phyloP scores from a whole-genome alignment of 1,284 basidiomycete genomes.

The Vanrija sp. region DNA sequence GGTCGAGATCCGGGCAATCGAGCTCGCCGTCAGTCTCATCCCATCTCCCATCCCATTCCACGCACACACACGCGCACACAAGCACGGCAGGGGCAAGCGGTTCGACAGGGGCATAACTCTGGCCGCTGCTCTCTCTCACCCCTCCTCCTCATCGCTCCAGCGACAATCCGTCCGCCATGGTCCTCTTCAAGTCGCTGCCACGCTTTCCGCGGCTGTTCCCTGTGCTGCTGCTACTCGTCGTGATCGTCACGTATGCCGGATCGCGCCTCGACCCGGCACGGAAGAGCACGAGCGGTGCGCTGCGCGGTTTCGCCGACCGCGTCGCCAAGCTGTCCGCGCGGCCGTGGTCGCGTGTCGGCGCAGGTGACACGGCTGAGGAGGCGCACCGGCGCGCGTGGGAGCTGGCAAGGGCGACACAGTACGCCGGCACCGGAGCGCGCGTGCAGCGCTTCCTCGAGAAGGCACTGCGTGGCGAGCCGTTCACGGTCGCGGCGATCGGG shows the following conservation, averaged over 20 bases:
- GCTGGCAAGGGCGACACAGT: slow-evolving; percentile 30
- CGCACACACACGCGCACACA: too few species aligned
- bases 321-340: background rate
- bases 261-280: background rate
- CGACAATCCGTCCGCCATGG: too few species aligned
- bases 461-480: slow-evolving; percentile 30
- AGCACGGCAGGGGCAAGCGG: too few species aligned
- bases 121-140: background rate
- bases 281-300: background rate
- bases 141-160: background rate
- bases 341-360: slow-evolving; percentile 7
- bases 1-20: too few species aligned
- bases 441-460: slow-evolving; percentile 39
- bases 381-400: slow-evolving; percentile 30
- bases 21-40: too few species aligned
- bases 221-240: background rate
- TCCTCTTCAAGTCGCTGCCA: background rate
- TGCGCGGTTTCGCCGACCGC: background rate
- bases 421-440: slow-evolving; percentile 36
- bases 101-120: too few species aligned
- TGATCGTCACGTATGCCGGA: background rate
- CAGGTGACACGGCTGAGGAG: slow-evolving; percentile 9
- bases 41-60: too few species aligned
- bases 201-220: background rate
- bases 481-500: slow-evolving; percentile 42